Percentiles rank a stretch among this genome's conserved stretches.
phyloP scores from a whole-genome alignment of 2,329 filamentous ascomycete species.

The Penicillium verrucosum region DNA sequence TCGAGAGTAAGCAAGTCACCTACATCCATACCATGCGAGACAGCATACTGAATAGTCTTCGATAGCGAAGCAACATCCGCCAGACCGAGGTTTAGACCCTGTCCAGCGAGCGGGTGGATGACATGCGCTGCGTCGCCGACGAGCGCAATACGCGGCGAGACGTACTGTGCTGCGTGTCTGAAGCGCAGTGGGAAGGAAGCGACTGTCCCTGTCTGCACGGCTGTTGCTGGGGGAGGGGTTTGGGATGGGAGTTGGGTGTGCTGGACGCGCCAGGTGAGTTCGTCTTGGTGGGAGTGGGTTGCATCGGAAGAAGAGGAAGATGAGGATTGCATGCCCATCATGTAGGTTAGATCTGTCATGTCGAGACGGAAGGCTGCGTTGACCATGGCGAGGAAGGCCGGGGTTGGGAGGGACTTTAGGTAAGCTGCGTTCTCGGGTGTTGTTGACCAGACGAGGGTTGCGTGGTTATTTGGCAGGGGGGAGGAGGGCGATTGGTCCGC shows the following conservation, averaged over 20 bases:
- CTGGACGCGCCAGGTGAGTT: constrained; percentile 76
- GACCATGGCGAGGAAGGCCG: constrained; percentile 80
- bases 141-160: constrained; percentile 82
- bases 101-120: constrained; percentile 88
- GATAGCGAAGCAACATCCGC: constrained; percentile 80
- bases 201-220: constrained; percentile 73
- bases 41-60: constrained; percentile 69
- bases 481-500: constrained; percentile 83
- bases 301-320: constrained; percentile 12
- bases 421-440: constrained; percentile 73
- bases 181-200: constrained; percentile 90
- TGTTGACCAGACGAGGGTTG: constrained; percentile 93
- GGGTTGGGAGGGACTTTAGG: constrained; percentile 69
- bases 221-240: constrained; percentile 64
- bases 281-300: constrained; percentile 57
- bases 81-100: constrained; percentile 90
- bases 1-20: constrained; percentile 76
- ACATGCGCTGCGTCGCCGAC: constrained; percentile 95
- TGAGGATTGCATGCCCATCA: constrained; percentile 62
- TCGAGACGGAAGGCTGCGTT: constrained; percentile 88
- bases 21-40: constrained; percentile 81
- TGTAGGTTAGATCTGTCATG: constrained; percentile 74
- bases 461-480: constrained; percentile 76
- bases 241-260: constrained; percentile 60
- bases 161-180: constrained; percentile 91